Evolutionary conservation across 768 basidiomycete genomes (phyloP), one percentile per base, ranked within the genome.

Genomic region (Kwoniella pini): DNA sequence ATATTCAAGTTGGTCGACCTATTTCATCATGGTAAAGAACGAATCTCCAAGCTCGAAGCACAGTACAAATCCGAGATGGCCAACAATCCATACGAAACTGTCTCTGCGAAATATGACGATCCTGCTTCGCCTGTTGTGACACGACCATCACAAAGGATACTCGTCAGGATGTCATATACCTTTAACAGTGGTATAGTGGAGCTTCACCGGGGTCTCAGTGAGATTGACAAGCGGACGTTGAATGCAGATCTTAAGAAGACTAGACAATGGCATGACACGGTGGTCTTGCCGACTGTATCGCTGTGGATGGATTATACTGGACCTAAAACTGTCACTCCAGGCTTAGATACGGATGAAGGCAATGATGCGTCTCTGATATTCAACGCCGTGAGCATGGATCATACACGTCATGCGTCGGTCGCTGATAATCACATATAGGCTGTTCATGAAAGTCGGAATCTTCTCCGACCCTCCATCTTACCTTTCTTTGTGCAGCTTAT

Each of bases 131-230:
- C 64, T 3, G 46, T 43, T 9, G 15, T 62, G 27, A 22, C 52
- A 39, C 57, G 65, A 24, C 50, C 24, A 13, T 49, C 49, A 21
- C 57, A 71, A 28, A 56, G 60, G 22, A 66, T 75, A 60, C 39
- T 69, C 36, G 64, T 71, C 50, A 69, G 10, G 83, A 87, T 70
- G 88, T 95, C 87, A 0, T 81, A 94, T 60, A 85, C 83, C 3
- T 97, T 97, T 77, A 82, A 84, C 58, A 95, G 90, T 63, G 95
- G 95, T 28, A 85, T 87, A 73, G 88, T 97, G 19, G 84, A 86
- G 51, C 81, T 92, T 44, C 86, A 88, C 69, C 86, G 84, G 75
- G 80, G 54, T 82, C 17, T 63, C 17, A 31, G 56, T 36, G 38
- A 52, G 9, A 43, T 27, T 51, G 53, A 68, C 27, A 30, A 27